These are phyloP conservation scores for Ajuga chamaepitys DNA, from an alignment of 257 asterid genomes.

Conservation along the genomic window DNA sequence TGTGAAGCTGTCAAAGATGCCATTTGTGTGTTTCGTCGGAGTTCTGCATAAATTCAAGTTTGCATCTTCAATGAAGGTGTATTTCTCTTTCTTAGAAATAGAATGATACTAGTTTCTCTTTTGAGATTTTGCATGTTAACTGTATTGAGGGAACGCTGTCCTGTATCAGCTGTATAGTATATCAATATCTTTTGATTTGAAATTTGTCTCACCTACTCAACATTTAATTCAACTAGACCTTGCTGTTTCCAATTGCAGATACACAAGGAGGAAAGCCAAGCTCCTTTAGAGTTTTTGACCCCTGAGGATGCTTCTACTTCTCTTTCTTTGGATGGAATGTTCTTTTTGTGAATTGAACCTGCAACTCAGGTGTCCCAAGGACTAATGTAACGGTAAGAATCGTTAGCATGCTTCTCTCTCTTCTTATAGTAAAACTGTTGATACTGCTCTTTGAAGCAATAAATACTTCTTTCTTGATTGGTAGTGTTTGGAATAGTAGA, in stretches of 20 bases:
- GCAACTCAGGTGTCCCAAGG: constrained; percentile 91
- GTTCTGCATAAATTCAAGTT: no score
- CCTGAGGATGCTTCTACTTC: constrained; percentile 97
- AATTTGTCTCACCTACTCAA: background rate
- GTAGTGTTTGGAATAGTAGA: background rate
- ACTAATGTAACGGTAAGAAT: constrained; percentile 75
- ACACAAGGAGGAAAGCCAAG: constrained; percentile 91
- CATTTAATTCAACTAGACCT: background rate
- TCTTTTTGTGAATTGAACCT: constrained; percentile 59
- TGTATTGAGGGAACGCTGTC: constrained; percentile 72
- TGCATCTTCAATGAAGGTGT: no score
- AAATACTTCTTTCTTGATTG: constrained; percentile 9
- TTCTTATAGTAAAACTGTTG: constrained; percentile 9
- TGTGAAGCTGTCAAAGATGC: no score
- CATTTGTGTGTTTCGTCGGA: no score
- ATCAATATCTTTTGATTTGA: constrained; percentile 23
- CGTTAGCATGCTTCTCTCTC: constrained; percentile 19
- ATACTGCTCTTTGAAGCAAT: background rate
- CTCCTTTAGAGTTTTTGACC: constrained; percentile 90
- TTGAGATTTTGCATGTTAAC: no score
- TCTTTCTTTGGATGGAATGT: constrained; percentile 67
- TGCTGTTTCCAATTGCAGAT: constrained; percentile 45
- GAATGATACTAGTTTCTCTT: no score
- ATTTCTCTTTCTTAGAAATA: no score
- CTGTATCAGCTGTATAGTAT: constrained; percentile 94